Evolutionary conservation across 495 filamentous ascomycete species (phyloP).

Genomic region (Xylona heveae): DNA sequence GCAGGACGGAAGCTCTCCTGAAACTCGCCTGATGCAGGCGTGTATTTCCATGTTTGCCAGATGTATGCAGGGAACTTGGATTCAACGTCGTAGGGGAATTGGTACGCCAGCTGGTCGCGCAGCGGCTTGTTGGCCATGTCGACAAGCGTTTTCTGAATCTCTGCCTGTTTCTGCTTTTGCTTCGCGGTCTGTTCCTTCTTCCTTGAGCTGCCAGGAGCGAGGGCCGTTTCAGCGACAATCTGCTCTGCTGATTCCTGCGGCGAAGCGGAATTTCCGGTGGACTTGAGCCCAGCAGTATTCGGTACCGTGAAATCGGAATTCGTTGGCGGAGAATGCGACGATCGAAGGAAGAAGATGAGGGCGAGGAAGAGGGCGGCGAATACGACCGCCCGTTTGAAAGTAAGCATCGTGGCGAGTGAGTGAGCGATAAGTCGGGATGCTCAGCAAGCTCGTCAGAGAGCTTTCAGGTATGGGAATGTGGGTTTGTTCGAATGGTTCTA

Average conservation of each 20-base stretch:
- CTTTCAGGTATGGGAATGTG: no score
- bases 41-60: slow-evolving; percentile 98
- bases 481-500: no score
- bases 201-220: slow-evolving; percentile 4
- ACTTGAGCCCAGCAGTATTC: slow-evolving; percentile 12
- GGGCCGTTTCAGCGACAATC: slow-evolving; percentile 5
- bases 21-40: slow-evolving; percentile 64
- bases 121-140: slow-evolving; percentile 42
- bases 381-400: slow-evolving; percentile 51
- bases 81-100: slow-evolving; percentile 81
- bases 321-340: slow-evolving; percentile 25
- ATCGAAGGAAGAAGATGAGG: slow-evolving; percentile 48
- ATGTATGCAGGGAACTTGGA: slow-evolving; percentile 88
- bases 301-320: slow-evolving; percentile 7
- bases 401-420: slow-evolving; percentile 30
- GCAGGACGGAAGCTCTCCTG: slow-evolving; percentile 46
- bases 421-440: no score
- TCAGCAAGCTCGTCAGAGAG: no score
- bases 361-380: slow-evolving; percentile 44
- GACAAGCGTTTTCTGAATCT: slow-evolving; percentile 23
- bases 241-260: slow-evolving; percentile 8
- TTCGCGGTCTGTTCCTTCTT: slow-evolving; percentile 5
- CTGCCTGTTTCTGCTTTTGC: slow-evolving; percentile 7
- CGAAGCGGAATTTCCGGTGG: slow-evolving; percentile 7
- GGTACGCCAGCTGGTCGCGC: slow-evolving; percentile 69